A percentile compares a stretch with the other conserved stretches of the same genome.
Conservation (phyloP, 208 protist species). For the Leishmania turanica region DNA sequence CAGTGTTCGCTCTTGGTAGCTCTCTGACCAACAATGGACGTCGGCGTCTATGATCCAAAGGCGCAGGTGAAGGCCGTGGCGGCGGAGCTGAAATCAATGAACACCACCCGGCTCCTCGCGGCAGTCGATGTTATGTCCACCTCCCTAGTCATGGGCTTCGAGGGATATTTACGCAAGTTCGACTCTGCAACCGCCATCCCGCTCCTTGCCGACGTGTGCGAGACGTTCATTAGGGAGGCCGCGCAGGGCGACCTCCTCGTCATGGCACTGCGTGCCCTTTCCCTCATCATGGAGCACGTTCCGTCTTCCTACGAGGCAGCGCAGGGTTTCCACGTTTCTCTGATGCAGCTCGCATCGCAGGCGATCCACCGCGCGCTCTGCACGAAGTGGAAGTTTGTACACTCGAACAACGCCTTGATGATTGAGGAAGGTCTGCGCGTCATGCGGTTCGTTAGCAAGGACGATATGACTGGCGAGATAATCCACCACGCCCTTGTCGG, state of each 20-base stretch:
- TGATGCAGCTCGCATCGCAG: slow-evolving; percentile 51
- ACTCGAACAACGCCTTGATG: slow-evolving; percentile 53
- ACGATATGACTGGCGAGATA: slow-evolving; percentile 67
- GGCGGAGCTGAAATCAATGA: slow-evolving; percentile 36
- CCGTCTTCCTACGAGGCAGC: slow-evolving; percentile 69
- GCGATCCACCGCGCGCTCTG: slow-evolving; percentile 60
- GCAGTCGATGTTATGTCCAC: slow-evolving; percentile 58
- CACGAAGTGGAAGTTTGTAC: slow-evolving; percentile 54
- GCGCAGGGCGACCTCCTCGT: slow-evolving; percentile 61
- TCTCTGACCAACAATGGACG: slow-evolving; percentile 19
- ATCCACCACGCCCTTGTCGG: slow-evolving; percentile 59
- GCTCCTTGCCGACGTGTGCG: slow-evolving; percentile 50
- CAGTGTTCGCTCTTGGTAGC: not conserved
- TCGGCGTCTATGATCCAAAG: slow-evolving; percentile 39
- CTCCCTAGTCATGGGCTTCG: slow-evolving; percentile 85
- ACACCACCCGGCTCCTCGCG: slow-evolving; percentile 47
- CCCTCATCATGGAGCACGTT: slow-evolving; percentile 86
- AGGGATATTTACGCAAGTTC: slow-evolving; percentile 81
- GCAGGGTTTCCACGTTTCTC: slow-evolving; percentile 43
- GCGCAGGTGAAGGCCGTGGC: slow-evolving; percentile 61
- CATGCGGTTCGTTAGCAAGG: slow-evolving; percentile 80
- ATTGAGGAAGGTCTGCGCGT: slow-evolving; percentile 79
- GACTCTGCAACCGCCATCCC: slow-evolving; percentile 55
- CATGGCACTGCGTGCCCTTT: slow-evolving; percentile 68
- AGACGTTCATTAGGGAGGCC: slow-evolving; percentile 36